Percentiles rank a stretch among this genome's conserved stretches.
phyloP scores from a whole-genome alignment of 176 grass and related monocot genomes.

The Hordeum marinum region DNA sequence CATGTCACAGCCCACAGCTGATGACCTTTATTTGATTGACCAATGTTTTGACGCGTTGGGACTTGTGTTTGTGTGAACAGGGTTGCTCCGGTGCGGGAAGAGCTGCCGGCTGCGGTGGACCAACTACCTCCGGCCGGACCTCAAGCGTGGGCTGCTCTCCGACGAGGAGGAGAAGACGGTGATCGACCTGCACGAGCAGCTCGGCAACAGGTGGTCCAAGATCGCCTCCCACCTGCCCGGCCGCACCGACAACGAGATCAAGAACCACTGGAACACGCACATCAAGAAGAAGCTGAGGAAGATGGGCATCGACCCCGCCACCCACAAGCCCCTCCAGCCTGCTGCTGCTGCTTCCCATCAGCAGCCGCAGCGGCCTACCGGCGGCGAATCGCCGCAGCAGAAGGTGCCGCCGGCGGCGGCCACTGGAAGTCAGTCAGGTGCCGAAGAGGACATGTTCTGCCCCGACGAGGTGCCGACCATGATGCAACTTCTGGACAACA shows the following conservation, averaged over 20 bases:
- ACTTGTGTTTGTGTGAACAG: constrained; percentile 11
- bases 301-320: constrained; percentile 77
- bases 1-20: not conserved
- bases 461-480: constrained; percentile 52
- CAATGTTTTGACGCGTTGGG: not conserved
- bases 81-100: constrained; percentile 82
- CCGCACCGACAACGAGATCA: constrained; percentile 91
- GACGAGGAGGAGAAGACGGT: constrained; percentile 65
- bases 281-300: constrained; percentile 92
- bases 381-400: not conserved
- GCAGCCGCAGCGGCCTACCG: not conserved
- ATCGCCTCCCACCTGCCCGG: constrained; percentile 78
- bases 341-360: not conserved
- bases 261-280: constrained; percentile 94
- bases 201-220: constrained; percentile 92
- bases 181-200: constrained; percentile 77
- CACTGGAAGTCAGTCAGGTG: not conserved
- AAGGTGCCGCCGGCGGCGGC: constrained; percentile 17
- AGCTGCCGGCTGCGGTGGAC: constrained; percentile 86
- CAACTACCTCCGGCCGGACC: constrained; percentile 87
- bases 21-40: not conserved
- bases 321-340: constrained; percentile 47
- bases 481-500: constrained; percentile 42
- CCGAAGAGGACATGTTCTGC: constrained; percentile 31
- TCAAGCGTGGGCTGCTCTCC: constrained; percentile 72